Conservation (phyloP, 441 rosid genomes). For the Daphne laureola region DNA sequence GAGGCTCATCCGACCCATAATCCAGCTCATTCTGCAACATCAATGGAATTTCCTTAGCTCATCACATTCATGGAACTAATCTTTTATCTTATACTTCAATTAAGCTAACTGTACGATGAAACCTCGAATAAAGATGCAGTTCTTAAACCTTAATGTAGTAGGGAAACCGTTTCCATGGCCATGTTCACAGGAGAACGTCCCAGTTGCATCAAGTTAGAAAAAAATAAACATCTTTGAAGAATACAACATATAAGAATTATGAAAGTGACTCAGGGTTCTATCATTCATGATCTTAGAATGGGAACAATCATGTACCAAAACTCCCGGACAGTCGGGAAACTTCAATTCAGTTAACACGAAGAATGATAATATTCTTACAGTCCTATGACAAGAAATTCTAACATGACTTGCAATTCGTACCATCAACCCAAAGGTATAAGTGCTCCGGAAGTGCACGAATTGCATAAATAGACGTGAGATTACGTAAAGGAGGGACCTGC, state of each 20-base stretch:
- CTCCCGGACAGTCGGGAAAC: no score
- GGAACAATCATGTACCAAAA: no score
- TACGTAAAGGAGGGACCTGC: conserved; percentile 34
- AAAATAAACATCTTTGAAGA: no score
- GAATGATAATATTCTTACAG: neutral
- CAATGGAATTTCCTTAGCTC: neutral
- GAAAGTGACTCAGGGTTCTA: no score
- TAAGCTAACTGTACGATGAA: neutral
- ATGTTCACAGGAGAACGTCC: no score
- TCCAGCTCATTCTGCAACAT: conserved; percentile 45
- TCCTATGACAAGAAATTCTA: neutral
- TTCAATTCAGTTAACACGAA: neutral
- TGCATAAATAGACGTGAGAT: conserved; percentile 12
- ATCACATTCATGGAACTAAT: neutral
- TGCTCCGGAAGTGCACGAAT: neutral
- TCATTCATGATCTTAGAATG: no score
- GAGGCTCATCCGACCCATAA: conserved; percentile 39
- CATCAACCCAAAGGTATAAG: no score
- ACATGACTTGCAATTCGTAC: neutral
- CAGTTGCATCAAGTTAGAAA: no score
- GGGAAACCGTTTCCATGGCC: no score
- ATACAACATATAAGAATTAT: no score
- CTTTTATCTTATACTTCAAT: neutral
- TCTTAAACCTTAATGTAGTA: no score
- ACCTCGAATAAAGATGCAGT: no score